Base-by-base conservation (phyloP, 257 asterid genomes). In the Knoxia roxburghii region DNA sequence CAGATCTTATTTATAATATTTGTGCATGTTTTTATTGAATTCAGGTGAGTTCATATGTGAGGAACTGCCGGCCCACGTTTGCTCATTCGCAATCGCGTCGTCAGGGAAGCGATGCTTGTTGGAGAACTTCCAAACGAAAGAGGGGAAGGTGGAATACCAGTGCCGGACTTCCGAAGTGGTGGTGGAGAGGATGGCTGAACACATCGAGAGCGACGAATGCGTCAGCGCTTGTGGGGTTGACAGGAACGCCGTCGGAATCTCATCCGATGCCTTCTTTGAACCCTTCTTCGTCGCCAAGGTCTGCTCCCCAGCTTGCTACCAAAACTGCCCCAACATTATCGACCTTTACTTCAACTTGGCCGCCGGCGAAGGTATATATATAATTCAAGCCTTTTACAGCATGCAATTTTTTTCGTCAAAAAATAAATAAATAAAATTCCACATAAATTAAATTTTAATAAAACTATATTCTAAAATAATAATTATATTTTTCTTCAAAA, bases 291-390 rank as follows among this genome's bases (percentile, higher is more conserved):
- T 86, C 52, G 62, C 77, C 57, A 82, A 83, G 55, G 84, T 91
- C 1, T 91, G 98, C 76, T 85, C 95, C 12, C 72, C 85, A 0
- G 79, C 77, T 4, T 91, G 98, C 65, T 87, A 85, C 76, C 82
- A 83, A 61, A 83, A 80, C n/a, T 89, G 98, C 75, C 90, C 86
- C n/a, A 89, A 91, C 73, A 77, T 91, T 39, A 79, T 89, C 65
- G 95, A 91, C 65, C 87, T 88, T n/a, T 88, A 86, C 77, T 86
- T 83, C 82, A 84, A 88, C 73, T 83, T 91, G 65, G 98, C 96
- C 9, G 94, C 90, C 15, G 91, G 89, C 23, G 95, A 91, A 82
- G 98, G 97, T 90, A 9, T 9, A 37, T 37, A 3, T 9, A 37
- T 37, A 3, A 3, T 37, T 37, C 41, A 4, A 3, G 41, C 4